Evolutionary conservation across 495 filamentous ascomycete genomes (phyloP), one percentile per base, ranked within the genome.

Genomic region (Neurospora terricola): DNA sequence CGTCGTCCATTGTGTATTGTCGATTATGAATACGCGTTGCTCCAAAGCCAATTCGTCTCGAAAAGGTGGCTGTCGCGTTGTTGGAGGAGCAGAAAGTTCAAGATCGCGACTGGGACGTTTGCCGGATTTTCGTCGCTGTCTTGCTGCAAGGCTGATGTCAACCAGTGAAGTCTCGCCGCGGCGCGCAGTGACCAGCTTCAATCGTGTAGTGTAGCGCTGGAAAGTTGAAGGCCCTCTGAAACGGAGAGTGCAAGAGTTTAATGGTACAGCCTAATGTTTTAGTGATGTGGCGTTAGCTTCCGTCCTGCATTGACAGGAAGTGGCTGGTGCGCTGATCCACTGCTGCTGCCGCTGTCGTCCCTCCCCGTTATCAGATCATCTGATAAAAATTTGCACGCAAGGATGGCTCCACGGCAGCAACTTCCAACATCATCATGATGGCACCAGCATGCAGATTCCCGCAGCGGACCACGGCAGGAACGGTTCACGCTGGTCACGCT

Each of bases 1-100:
- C 80, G 76, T 81, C 80, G 72, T 81, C 80, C 80, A 81, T 81
- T 45, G 69, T 38, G 42, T 66, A 36, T 77, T 73, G 75, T 73
- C 69, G 76, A 37, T n/a, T 70, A 70, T 73, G 6, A 30, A 38
- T 27, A 38, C 27, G 54, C 54, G 54, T 30, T 36, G 4, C 54
- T 66, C 54, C 27, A 18, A 62, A 36, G 27, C 27, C 54, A 34
- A 34, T 30, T 16, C 27, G 54, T 66, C 30, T 18, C 14, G 27
- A 66, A 66, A 66, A 16, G 7, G 27, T 34, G 23, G 6, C 27
- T 18, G 27, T 66, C 54, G 27, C 54, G 54, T 66, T 66, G 54
- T 66, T 66, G 27, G 48, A 66, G 54, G 12, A 34, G 8, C 8
- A 5, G 12, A 34, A 66, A 30, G 54, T 30, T 34, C 7, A 16